A percentile compares a stretch with the other conserved stretches of the same genome.
Evolutionary conservation across 768 basidiomycete species (phyloP).

Genomic region (Calocera cornea): DNA sequence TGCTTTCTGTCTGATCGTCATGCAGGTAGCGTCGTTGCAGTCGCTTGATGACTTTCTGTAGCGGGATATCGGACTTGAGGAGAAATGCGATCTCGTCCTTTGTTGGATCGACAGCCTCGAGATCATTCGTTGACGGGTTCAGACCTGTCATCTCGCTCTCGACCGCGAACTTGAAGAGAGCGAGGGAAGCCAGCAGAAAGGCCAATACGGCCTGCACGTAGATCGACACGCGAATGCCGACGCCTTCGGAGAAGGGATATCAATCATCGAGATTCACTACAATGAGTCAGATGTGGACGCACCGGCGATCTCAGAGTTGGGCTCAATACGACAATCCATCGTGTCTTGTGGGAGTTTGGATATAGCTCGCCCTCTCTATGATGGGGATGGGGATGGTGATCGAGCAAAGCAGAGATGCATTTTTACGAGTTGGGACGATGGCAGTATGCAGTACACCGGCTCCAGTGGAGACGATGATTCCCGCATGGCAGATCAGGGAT

Average conservation of each 20-base stretch:
- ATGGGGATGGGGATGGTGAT: background rate
- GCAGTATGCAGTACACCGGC: too few relatives aligned
- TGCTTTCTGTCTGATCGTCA: background rate
- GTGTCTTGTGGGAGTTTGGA: background rate
- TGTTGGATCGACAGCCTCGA: background rate
- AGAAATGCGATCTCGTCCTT: background rate
- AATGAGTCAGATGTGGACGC: background rate
- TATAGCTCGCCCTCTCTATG: background rate
- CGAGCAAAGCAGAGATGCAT: background rate
- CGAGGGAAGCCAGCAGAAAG: conserved; percentile 14
- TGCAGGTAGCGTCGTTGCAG: background rate
- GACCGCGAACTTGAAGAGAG: background rate
- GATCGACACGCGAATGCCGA: conserved; percentile 17
- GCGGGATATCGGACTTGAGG: background rate
- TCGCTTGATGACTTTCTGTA: background rate
- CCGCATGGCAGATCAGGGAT: too few relatives aligned
- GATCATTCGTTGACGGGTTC: background rate
- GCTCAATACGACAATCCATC: background rate
- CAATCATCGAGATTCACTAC: background rate
- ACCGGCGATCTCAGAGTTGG: conserved; percentile 14
- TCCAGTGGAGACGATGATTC: too few relatives aligned
- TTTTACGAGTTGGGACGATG: too few relatives aligned
- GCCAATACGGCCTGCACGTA: conserved; percentile 15
- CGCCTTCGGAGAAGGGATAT: conserved; percentile 2
- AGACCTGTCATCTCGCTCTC: background rate